These are phyloP conservation scores for Rhizopus delemar DNA, from an alignment of 371 early-diverging fungal genomes.

Conservation along the genomic window DNA sequence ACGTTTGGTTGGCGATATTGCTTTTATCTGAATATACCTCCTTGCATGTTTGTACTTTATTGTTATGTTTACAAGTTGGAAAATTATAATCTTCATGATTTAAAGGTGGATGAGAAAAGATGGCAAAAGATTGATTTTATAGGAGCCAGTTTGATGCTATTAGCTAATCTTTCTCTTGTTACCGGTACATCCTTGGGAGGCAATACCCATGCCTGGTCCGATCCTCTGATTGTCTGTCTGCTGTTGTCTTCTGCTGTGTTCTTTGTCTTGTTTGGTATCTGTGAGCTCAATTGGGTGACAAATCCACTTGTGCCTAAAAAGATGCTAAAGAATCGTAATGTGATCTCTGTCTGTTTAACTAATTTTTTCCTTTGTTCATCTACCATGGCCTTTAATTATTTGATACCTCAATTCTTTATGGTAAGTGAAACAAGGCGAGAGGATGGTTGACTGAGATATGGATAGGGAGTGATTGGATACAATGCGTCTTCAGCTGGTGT, in stretches of 20 bases:
- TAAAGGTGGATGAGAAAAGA: conserved; percentile 7
- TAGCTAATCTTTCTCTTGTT: conserved; percentile 55
- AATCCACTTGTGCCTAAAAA: conserved; percentile 62
- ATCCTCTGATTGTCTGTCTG: conserved; percentile 55
- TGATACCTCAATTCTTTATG: conserved; percentile 47
- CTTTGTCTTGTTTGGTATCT: conserved; percentile 47
- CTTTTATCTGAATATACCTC: conserved; percentile 77
- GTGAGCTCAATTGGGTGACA: conserved; percentile 60
- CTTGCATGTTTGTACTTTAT: conserved; percentile 52
- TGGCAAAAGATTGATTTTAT: conserved; percentile 60
- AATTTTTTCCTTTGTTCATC: conserved; percentile 42
- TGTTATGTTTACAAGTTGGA: conserved; percentile 27
- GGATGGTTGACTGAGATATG: background rate
- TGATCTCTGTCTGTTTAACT: conserved; percentile 28
- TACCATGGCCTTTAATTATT: conserved; percentile 31
- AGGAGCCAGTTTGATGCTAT: conserved; percentile 55
- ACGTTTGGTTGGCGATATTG: conserved; percentile 66
- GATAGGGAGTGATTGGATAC: conserved; percentile 42
- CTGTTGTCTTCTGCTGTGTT: conserved; percentile 45
- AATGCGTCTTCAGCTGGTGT: conserved; percentile 42
- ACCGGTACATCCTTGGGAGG: conserved; percentile 65
- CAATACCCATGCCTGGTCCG: conserved; percentile 59
- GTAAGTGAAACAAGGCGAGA: conserved; percentile 15
- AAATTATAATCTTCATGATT: conserved; percentile 31
- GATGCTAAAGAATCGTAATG: conserved; percentile 37